Base-by-base conservation (phyloP, 305 asterid species). In the Stenogyne calaminthoides region DNA sequence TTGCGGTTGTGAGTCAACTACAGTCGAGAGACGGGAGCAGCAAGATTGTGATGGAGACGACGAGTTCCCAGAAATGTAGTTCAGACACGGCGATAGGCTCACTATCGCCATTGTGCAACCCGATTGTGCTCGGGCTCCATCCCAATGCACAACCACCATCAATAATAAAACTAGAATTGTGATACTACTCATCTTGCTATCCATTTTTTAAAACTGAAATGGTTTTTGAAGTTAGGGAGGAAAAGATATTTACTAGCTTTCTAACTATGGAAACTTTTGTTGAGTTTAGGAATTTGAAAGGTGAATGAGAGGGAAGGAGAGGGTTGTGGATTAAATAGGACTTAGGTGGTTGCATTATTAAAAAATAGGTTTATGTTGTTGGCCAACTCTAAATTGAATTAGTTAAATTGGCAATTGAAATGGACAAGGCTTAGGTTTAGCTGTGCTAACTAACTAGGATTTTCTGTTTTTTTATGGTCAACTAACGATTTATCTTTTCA, bases 61-160 rank as follows among this genome's bases (percentile, higher is more conserved):
- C 29, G 90, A 39, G 63, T 86, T 89, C 22, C 96, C 93, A 1
- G 73, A 72, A 4, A 88, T 91, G 71, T 82, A 92, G 78, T 70
- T 86, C n/a, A 92, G 72, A 61, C 98, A 90, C 0, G 97, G 96
- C 37, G 91, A 64, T 57, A 89, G 52, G 73, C 96, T 76, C 76
- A 86, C 42, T 44, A 92, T 67, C 5, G 90, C 82, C 62, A 27
- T 70, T 27, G 80, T 82, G 85, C 98, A 92, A 64, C 85, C 77
- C 1, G 96, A 80, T 66, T 91, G 97, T 46, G 88, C 93, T 25
- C 42, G 7, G 5, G 82, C 77, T 42, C 75, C 62, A n/a, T 14
- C 72, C 78, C 79, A 82, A 1, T 81, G 70, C 76, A 75, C 18
- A 20, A 76, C 29, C 3, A 63, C 56, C 0, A 77, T 11, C n/a